Base-by-base conservation (phyloP, 2,329 filamentous ascomycete species). In the Colletotrichum filicis region DNA sequence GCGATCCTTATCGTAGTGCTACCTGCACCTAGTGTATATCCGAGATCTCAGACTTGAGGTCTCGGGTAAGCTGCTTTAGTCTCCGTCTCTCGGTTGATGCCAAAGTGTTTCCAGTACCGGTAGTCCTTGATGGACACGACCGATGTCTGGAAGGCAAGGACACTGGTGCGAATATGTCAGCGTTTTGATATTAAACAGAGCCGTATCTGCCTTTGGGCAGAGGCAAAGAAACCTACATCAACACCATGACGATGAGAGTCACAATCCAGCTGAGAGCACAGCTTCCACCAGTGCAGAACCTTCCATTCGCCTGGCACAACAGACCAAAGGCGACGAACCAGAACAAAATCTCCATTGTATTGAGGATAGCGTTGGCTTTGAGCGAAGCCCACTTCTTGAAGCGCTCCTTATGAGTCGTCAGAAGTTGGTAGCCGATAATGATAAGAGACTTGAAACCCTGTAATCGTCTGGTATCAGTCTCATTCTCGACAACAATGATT, bases 281-380 rank as follows among this genome's bases (percentile, higher is more conserved):
- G 26, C 70, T 73, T 55, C 56, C 53, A 11, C 73, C 73, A 22
- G 56, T 61, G 66, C 73, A 74, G 11, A 69, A 66, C 8, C n/a
- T 37, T 5, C 55, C 60, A 30, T 73, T 74, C 28, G 68, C 68
- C 42, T 30, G 28, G 26, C 58, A 66, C 14, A 71, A 3, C 55
- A 71, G 16, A 5, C 68, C 68, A 5, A 74, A 60, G 1, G 70
- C 73, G 11, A 68, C 73, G 57, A 67, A 71, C 83, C 85, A 86
- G 73, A 85, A 85, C 5, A 84, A 76, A 5, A 83, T 75, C 74
- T 86, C 84, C 12, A 86, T 73, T 53, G 75, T 77, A 75, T 83
- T 84, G 66, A 86, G 77, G 42, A 85, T 83, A 4, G 78, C 76
- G 73, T 83, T 80, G 3, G 83, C 83, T 76, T 85, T 86, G 5